Conservation (phyloP, 306 rosid species). For the Cotoneaster glaucophyllus region DNA sequence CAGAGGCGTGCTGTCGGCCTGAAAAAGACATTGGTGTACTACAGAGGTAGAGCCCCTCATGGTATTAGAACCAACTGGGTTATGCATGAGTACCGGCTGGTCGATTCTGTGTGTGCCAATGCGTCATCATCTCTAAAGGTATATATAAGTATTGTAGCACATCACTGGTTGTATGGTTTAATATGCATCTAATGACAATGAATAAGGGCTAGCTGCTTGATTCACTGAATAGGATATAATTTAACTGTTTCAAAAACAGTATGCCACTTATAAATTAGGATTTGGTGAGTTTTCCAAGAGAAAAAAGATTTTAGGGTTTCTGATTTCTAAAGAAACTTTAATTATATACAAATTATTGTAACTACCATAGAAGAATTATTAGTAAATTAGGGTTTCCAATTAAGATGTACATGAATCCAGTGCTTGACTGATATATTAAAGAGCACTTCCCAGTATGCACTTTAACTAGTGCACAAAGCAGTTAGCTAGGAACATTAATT, state of each 20-base stretch:
- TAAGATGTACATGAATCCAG: neutral
- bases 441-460: neutral
- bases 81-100: conserved; percentile 89
- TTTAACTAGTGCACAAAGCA: neutral
- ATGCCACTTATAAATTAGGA: neutral
- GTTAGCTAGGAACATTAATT: neutral
- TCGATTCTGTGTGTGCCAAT: conserved; percentile 38
- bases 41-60: conserved; percentile 90
- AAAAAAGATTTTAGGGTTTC: neutral
- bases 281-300: neutral
- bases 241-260: too few species aligned
- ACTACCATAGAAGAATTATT: neutral
- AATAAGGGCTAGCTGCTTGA: neutral
- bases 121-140: conserved; percentile 69
- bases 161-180: neutral
- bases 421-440: neutral
- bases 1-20: conserved; percentile 60
- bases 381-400: neutral
- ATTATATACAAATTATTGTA: neutral
- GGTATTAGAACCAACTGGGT: conserved; percentile 92
- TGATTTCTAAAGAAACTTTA: neutral
- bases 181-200: neutral
- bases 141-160: neutral
- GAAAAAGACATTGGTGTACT: conserved; percentile 94
- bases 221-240: neutral